Base-by-base conservation (phyloP, 306 rosid species). In the Canavalia gladiata region DNA sequence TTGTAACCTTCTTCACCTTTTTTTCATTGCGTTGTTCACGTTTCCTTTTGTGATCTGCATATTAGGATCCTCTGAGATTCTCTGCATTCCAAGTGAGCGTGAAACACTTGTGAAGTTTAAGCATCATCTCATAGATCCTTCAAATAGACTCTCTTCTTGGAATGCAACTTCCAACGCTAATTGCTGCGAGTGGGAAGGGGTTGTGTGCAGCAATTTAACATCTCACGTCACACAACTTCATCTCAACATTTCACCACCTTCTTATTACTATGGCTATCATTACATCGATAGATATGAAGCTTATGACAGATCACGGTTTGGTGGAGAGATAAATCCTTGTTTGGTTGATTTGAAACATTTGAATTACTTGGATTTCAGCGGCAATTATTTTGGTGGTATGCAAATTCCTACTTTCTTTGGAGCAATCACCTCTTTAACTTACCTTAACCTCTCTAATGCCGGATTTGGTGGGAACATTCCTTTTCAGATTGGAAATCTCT, bases 341-440 rank as follows among this genome's bases (percentile, higher is more conserved):
- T 63, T 55, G 66, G 45, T n/a, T 58, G 70, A 78, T 29, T 78
- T 78, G 64, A 76, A 76, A 30, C 81, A 76, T 76, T 51, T 76
- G 62, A 49, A 35, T 60, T 34, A 75, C 72, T 65, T 77, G 75
- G 56, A 57, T 39, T 57, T 74, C 12, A 74, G 79, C 12, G 2
- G 11, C 59, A 70, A 70, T 70, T 11, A 29, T 30, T 69, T 69
- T 70, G 31, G 33, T 31, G 60, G 58, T 12, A 75, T 2, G n/a
- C 70, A 55, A 42, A 54, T 78, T 42, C 76, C 82, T 13, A 30
- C 10, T 42, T 67, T 55, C 29, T 28, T 78, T 30, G 33, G 41
- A 8, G 8, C 8, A 74, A 74, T 74, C 34, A 69, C 75, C 43
- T 9, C 75, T 6, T 49, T 70, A 34, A 70, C 75, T 49, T 35